Base-by-base conservation (phyloP, 768 basidiomycete species). In the Hypsizygus marmoreus region DNA sequence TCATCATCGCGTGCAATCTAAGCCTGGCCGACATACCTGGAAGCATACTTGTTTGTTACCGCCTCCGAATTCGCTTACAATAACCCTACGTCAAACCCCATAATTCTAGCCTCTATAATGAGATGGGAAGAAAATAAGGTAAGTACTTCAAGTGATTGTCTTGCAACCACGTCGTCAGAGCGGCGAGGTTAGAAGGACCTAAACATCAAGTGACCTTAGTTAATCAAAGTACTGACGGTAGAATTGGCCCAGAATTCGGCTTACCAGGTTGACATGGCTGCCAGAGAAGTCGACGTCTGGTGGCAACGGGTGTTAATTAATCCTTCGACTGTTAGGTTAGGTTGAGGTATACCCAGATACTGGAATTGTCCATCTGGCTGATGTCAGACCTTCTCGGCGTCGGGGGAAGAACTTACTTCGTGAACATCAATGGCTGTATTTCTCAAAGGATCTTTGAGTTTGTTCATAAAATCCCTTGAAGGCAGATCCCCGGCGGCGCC, bases 351-450 rank as follows among this genome's bases (percentile, higher is more conserved):
- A n/a, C n/a, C n/a, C n/a, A n/a, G n/a, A n/a, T n/a, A n/a, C n/a
- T n/a, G n/a, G n/a, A n/a, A n/a, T n/a, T n/a, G n/a, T n/a, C n/a
- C n/a, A n/a, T n/a, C n/a, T n/a, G n/a, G n/a, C n/a, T n/a, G n/a
- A n/a, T n/a, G n/a, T n/a, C n/a, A n/a, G n/a, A n/a, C n/a, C n/a
- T n/a, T n/a, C n/a, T n/a, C n/a, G n/a, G n/a, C n/a, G 6, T 8
- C n/a, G 2, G 11, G 10, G 1, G 17, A 4, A 20, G 6, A 22
- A 53, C 60, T 9, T 32, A 70, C 69, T 62, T 76, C 74, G 47
- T 76, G 74, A 14, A 75, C 55, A 54, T 76, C 73, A 43, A 76
- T 73, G n/a, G 72, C 74, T 1, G 65, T 65, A 44, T 76, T 76
- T 13, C 61, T 47, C 7, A 70, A 28, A 6, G 74, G 72, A 53